phyloP scores from a whole-genome alignment of 352 stramenopile genomes.

The Phytophthora boehmeriae region DNA sequence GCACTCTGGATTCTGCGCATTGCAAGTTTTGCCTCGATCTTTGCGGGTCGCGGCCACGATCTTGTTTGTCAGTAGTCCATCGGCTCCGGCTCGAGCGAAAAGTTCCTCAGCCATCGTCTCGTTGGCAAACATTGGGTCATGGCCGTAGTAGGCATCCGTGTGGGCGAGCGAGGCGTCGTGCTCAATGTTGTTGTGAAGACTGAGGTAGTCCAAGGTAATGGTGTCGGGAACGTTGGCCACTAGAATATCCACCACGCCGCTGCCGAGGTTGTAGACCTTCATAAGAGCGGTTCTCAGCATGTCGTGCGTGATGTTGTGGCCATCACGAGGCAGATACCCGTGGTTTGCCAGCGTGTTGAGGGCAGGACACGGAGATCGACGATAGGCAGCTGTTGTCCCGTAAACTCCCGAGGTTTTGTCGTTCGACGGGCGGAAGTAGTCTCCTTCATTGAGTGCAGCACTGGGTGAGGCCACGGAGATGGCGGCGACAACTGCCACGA shows the following conservation, averaged over 20 bases:
- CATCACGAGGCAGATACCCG: constrained; percentile 46
- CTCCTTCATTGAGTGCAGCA: constrained; percentile 21
- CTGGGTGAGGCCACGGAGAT: constrained; percentile 8
- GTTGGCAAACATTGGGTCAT: constrained; percentile 37
- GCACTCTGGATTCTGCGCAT: constrained; percentile 35
- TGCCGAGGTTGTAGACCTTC: constrained; percentile 42
- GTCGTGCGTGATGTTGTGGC: constrained; percentile 38
- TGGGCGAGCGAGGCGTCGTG: constrained; percentile 59
- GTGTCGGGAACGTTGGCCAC: constrained; percentile 26
- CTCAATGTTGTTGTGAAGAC: constrained; percentile 48
- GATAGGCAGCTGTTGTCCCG: constrained; percentile 29
- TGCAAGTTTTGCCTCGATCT: constrained; percentile 31
- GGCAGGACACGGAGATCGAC: constrained; percentile 46
- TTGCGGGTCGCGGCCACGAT: constrained; percentile 30
- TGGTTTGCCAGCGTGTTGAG: constrained; percentile 63
- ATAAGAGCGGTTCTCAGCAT: constrained; percentile 28
- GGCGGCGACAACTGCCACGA: constrained; percentile 4
- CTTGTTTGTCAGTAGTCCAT: constrained; percentile 28
- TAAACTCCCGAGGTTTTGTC: constrained; percentile 28
- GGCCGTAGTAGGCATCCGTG: constrained; percentile 35
- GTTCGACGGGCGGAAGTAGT: constrained; percentile 33
- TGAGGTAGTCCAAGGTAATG: constrained; percentile 46
- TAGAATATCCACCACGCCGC: constrained; percentile 24
- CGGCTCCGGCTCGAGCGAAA: constrained; percentile 23
- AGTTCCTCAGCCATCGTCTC: constrained; percentile 32